Evolutionary conservation across 768 basidiomycete species (phyloP), one percentile per base, ranked within the genome.

Genomic region (Gautieria morchelliformis): DNA sequence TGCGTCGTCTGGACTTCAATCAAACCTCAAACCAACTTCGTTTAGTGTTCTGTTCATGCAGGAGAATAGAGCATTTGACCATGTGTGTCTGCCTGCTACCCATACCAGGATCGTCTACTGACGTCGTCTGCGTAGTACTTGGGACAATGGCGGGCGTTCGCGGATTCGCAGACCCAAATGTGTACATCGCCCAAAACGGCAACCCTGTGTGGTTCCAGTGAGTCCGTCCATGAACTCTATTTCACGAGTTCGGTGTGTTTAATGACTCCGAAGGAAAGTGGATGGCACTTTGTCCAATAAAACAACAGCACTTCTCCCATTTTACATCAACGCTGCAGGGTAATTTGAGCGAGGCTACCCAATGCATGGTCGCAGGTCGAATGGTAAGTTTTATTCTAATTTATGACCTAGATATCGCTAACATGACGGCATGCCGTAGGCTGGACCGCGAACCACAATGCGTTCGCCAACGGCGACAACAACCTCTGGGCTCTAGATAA

Each of bases 61-160:
- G 45, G 62, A 63, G 52, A 63, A 63, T 53, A 51, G 62, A 22
- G 62, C 62, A 5, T 63, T 58, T 51, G 62, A 61, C 24, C 52
- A 60, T 45, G 58, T 58, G 10, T 30, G 37, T 53, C n/a, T 19
- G 30, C 19, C 37, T 30, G 2, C 9, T n/a, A n/a, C 41, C 30
- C 32, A 32, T 11, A 19, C 12, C 24, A 7, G 54, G 11, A 19
- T 33, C 24, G 20, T 27, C 3, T 33, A n/a, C 41, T n/a, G 53
- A 53, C 11, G 3, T 32, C 3, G 1, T 40, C 20, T 14, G 22
- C 19, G 4, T 35, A 58, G 58, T 62, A 63, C 50, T 63, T 58
- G 62, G 60, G 17, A 32, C 60, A 15, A 53, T 61, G 42, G 53
- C 44, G 27, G 62, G 62, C 27, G 53, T 63, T 30, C 58, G 62